A percentile compares a stretch with the other conserved stretches of the same genome.
Evolutionary conservation across 1,284 basidiomycete genomes (phyloP).

Genomic region (Mycosarcoma mackinlayi): DNA sequence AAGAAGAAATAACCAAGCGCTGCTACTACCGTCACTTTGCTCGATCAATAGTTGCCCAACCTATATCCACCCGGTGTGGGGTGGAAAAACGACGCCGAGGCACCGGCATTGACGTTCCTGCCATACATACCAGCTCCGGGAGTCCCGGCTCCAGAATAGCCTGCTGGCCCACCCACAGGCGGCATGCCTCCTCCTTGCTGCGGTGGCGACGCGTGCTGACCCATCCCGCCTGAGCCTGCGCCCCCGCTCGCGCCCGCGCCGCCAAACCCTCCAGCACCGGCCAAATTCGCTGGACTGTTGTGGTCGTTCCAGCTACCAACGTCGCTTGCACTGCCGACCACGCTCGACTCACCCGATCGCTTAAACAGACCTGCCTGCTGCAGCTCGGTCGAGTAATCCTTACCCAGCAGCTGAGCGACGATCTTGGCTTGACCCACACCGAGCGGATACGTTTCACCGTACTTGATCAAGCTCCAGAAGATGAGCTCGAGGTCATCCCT

Average conservation of each 20-base stretch:
- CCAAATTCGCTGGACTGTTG: conserved; percentile 13
- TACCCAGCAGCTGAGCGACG: conserved; percentile 47
- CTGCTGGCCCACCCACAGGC: not conserved
- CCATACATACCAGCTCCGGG: conserved; percentile 2
- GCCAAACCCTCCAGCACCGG: conserved; percentile 1
- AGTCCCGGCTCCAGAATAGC: not conserved
- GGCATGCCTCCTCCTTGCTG: conserved; percentile 5
- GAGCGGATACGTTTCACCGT: conserved; percentile 45
- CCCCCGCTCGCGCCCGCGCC: no score
- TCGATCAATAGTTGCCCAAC: conserved; percentile 22
- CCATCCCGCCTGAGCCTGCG: no score
- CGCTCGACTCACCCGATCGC: conserved; percentile 22
- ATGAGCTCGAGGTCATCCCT: conserved; percentile 48
- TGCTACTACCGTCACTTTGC: not conserved
- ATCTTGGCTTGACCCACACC: conserved; percentile 48
- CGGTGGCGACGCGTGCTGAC: conserved; percentile 4
- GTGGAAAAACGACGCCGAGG: conserved; percentile 19
- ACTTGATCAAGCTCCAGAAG: conserved; percentile 53
- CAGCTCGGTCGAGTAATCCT: conserved; percentile 42
- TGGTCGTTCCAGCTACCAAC: conserved; percentile 19
- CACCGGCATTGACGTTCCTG: conserved; percentile 5
- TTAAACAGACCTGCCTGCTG: conserved; percentile 40
- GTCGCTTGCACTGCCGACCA: conserved; percentile 20
- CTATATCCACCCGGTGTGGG: conserved; percentile 30
- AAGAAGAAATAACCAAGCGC: not conserved